Evolutionary conservation across 805 yeast genomes (phyloP), one percentile per base, ranked within the genome.

Genomic region (Candida broadrunensis): DNA sequence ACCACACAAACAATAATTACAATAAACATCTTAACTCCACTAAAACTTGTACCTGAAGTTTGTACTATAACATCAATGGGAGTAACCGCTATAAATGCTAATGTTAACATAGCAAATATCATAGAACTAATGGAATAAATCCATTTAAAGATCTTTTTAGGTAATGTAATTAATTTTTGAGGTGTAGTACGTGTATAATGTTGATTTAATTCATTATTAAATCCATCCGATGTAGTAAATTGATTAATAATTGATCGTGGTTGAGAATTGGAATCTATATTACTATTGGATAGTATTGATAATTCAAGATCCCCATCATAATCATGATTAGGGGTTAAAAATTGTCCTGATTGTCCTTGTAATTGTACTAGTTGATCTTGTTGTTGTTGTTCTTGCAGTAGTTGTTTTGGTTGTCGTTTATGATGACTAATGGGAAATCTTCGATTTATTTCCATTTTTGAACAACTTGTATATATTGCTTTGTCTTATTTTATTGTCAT

Each of bases 1-100:
- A 79, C 62, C 2, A 81, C 87, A 51, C 86, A 72, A 5, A 85
- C 88, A 34, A 81, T 77, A 6, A 86, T 79, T 16, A 89, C 87
- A 44, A 90, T 87, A 46, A 90, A 83, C 3, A 91, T 78, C 56
- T 89, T 88, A 57, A 87, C 68, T 1, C 87, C 93, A 50, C 85
- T 78, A 44, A 78, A 77, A 11, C 72, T 62, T 3, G 78, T 63
- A 6, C 68, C 67, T 2, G 79, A 68, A 1, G 83, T 72, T 49
- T 78, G 76, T 1, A 77, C 67, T 44, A 89, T 80, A 23, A 88
- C 80, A 60, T 91, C 97, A 13, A 88, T 77, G 0, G 95, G 95
- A 0, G 91, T 68, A 7, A 85, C 85, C 2, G 86, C 68, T 20
- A 81, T 67, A 41, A 89, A 76, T 0, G 81, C 87, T 16, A 85